Conservation (phyloP, 495 filamentous ascomycete genomes). For the Talaromyces borbonicus region DNA sequence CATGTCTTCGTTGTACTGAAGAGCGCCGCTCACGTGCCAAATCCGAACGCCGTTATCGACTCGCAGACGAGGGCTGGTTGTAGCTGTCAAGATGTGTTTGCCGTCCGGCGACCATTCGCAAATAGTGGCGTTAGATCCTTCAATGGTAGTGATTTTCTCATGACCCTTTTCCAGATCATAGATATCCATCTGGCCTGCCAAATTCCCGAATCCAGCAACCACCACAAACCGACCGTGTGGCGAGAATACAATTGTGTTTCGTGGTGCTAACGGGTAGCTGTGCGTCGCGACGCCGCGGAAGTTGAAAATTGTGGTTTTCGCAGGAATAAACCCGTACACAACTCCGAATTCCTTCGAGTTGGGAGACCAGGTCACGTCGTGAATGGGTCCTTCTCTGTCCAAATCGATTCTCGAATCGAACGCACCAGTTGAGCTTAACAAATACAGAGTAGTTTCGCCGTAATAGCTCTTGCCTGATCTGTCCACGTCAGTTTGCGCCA, state of each 20-base stretch:
- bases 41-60: constrained; percentile 95
- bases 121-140: constrained; percentile 88
- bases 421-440: constrained; percentile 81
- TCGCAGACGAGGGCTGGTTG: constrained; percentile 84
- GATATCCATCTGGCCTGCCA: constrained; percentile 94
- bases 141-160: constrained; percentile 82
- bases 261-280: constrained; percentile 71
- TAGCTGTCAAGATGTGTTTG: constrained; percentile 89
- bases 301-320: constrained; percentile 96
- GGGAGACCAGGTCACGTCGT: constrained; percentile 96
- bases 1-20: constrained; percentile 95
- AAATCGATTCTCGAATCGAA: constrained; percentile 88
- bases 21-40: constrained; percentile 81
- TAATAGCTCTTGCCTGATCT: constrained; percentile 98
- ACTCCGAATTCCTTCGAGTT: constrained; percentile 96
- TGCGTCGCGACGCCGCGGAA: constrained; percentile 68
- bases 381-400: constrained; percentile 96
- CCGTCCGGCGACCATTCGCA: constrained; percentile 97
- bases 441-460: constrained; percentile 93
- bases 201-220: constrained; percentile 92
- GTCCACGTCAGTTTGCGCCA: constrained; percentile 97
- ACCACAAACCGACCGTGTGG: constrained; percentile 87
- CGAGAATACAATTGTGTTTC: constrained; percentile 93
- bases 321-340: constrained; percentile 94
- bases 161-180: constrained; percentile 92